Conservation (phyloP, 345 rosid species). For the Eucalyptus sp. region DNA sequence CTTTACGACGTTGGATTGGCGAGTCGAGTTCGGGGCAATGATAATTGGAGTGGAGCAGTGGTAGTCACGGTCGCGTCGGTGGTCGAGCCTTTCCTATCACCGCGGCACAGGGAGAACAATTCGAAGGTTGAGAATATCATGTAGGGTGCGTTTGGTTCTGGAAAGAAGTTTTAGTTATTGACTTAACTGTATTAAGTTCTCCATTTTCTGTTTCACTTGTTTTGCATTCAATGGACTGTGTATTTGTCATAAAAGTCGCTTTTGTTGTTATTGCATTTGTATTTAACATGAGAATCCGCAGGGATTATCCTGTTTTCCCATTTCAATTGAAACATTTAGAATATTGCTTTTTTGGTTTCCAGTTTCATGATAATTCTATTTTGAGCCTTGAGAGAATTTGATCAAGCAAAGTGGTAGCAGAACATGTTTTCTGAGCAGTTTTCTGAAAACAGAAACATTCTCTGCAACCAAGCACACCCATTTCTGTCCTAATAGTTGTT, state of each 20-base stretch:
- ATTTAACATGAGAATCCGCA: neutral
- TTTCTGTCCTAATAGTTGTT: neutral
- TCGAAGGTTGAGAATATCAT: conserved; percentile 32
- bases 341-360: neutral
- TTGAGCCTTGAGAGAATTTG: neutral
- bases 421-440: neutral
- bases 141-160: neutral
- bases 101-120: conserved; percentile 20
- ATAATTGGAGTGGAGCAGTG: conserved; percentile 17
- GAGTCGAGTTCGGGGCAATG: conserved; percentile 14
- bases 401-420: neutral
- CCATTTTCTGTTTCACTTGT: neutral
- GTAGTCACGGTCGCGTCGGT: conserved; percentile 81
- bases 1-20: conserved; percentile 25
- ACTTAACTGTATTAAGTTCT: neutral
- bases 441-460: neutral
- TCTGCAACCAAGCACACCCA: neutral
- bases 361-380: neutral
- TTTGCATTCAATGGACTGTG: neutral
- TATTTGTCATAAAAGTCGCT: neutral
- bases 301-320: neutral
- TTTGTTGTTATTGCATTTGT: neutral
- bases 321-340: neutral
- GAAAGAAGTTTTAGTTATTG: neutral
- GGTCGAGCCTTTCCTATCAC: conserved; percentile 62